These are phyloP conservation scores for Aureobasidium melanogenum DNA, from an alignment of 2,329 filamentous ascomycete species.

Conservation along the genomic window DNA sequence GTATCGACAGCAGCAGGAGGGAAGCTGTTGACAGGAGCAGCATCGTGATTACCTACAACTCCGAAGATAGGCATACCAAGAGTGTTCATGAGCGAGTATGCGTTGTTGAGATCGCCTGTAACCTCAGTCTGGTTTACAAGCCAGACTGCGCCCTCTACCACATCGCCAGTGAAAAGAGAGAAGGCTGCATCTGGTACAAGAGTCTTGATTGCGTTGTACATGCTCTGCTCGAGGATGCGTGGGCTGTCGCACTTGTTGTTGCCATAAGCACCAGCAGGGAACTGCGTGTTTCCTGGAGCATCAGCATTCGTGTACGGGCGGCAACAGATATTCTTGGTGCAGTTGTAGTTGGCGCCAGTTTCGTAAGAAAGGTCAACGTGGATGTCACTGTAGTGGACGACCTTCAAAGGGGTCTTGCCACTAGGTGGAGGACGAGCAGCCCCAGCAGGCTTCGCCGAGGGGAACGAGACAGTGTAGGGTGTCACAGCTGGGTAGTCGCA, in stretches of 20 bases:
- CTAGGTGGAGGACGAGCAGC: conserved; percentile 35
- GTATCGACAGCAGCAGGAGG: conserved; percentile 24
- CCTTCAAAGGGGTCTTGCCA: conserved; percentile 39
- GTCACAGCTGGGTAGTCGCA: conserved; percentile 42
- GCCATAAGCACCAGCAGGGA: conserved; percentile 45
- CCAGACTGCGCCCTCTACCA: conserved; percentile 44
- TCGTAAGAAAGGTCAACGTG: conserved; percentile 50
- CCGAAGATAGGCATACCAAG: conserved; percentile 40
- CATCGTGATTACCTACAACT: conserved; percentile 50
- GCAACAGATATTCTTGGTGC: conserved; percentile 53
- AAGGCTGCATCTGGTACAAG: conserved; percentile 40
- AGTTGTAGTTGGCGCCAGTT: conserved; percentile 45
- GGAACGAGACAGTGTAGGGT: conserved; percentile 36
- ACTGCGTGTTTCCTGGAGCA: conserved; percentile 39
- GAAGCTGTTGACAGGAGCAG: conserved; percentile 22
- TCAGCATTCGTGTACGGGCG: conserved; percentile 42
- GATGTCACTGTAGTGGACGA: conserved; percentile 53
- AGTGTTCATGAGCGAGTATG: conserved; percentile 38
- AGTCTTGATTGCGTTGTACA: conserved; percentile 35
- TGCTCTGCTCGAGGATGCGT: conserved; percentile 43
- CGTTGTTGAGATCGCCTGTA: conserved; percentile 32
- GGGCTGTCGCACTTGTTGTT: conserved; percentile 48
- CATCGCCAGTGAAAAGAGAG: conserved; percentile 52
- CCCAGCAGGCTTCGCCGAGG: conserved; percentile 30
- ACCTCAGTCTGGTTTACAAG: conserved; percentile 26